phyloP scores from a whole-genome alignment of 1,284 basidiomycete genomes.

The Boletus calvinii region DNA sequence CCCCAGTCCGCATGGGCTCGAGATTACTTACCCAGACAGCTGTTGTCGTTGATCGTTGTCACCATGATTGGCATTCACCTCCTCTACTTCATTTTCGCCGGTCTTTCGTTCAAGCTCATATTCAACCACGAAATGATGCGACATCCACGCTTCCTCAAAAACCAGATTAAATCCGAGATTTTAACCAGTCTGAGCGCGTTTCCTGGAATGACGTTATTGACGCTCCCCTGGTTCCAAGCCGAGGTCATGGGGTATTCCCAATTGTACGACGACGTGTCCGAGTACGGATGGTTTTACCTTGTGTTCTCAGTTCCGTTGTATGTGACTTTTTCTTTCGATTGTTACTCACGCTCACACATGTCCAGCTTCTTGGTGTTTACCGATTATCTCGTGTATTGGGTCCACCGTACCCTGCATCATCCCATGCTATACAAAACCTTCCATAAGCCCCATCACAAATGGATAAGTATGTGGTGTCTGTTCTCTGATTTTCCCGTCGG shows the following conservation, averaged over 20 bases:
- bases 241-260: constrained; percentile 87
- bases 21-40: constrained; percentile 77
- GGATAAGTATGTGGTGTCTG: constrained; percentile 71
- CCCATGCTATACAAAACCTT: constrained; percentile 87
- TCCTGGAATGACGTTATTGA: constrained; percentile 78
- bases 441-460: constrained; percentile 98
- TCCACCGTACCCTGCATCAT: constrained; percentile 89
- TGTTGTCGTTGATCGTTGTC: constrained; percentile 71
- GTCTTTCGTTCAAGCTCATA: constrained; percentile 80
- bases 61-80: constrained; percentile 81
- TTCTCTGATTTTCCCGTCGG: not conserved
- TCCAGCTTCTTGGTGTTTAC: constrained; percentile 85
- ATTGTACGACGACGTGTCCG: constrained; percentile 76
- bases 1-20: constrained; percentile 71
- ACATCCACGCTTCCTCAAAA: constrained; percentile 90
- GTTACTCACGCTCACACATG: constrained; percentile 5
- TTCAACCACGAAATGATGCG: constrained; percentile 97
- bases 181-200: constrained; percentile 74
- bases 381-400: constrained; percentile 92
- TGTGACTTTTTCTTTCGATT: constrained; percentile 31
- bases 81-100: constrained; percentile 87
- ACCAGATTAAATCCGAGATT: constrained; percentile 88
- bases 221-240: constrained; percentile 90
- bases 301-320: constrained; percentile 62
- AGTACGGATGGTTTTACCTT: constrained; percentile 71